These are phyloP conservation scores for Alternaria angustiovoidea DNA, from an alignment of 2,329 filamentous ascomycete species.

Conservation along the genomic window DNA sequence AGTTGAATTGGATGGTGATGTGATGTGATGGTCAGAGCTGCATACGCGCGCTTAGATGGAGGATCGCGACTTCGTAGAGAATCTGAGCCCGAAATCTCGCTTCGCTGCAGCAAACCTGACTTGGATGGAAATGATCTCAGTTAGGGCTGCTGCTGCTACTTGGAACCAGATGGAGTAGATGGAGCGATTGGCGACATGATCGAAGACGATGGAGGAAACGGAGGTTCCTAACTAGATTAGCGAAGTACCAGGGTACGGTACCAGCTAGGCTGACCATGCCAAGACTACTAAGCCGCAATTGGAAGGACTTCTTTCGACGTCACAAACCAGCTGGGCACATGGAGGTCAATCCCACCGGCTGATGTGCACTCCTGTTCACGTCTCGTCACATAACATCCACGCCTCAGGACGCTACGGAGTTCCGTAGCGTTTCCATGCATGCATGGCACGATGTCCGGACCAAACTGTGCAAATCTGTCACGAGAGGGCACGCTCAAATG, in stretches of 20 bases:
- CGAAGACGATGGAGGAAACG: slow-evolving; percentile 1
- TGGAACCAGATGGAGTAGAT: slow-evolving; percentile 4
- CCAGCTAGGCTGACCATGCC: background rate
- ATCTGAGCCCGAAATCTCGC: slow-evolving; percentile 3
- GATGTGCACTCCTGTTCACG: background rate
- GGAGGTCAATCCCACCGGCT: background rate
- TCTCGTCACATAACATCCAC: background rate
- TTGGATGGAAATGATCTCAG: slow-evolving; percentile 3
- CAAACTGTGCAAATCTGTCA: background rate
- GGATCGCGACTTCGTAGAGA: slow-evolving; percentile 1
- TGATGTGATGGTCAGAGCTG: slow-evolving; percentile 7
- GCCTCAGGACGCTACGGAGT: background rate
- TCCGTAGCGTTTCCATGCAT: background rate
- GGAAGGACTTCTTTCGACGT: background rate
- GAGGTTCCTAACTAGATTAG: background rate
- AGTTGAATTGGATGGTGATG: background rate
- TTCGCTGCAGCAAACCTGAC: slow-evolving; percentile 10
- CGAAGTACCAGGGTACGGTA: background rate
- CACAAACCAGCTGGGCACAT: background rate
- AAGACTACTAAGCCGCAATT: slow-evolving; percentile 6
- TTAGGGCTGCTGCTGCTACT: background rate
- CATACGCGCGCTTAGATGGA: slow-evolving; percentile 12
- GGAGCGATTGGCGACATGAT: slow-evolving; percentile 12
- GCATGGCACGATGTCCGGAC: background rate
- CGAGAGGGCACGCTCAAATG: background rate